Evolutionary conservation across 2,329 filamentous ascomycete genomes (phyloP), one percentile per base, ranked within the genome.

Genomic region (Zasmidium citrigriseum): DNA sequence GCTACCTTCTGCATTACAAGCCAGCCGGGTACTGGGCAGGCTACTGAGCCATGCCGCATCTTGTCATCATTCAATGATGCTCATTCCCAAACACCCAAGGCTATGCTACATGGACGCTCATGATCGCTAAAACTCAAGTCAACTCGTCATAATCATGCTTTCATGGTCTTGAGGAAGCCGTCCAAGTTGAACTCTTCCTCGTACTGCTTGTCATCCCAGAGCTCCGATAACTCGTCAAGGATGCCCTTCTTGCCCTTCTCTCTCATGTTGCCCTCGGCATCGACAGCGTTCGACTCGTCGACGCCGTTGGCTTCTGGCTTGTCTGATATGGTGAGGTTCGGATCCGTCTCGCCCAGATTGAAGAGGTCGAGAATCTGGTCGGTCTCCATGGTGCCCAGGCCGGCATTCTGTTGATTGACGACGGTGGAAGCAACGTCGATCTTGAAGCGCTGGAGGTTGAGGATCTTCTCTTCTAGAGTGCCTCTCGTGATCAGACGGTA

Each of bases 381-480:
- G 41, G 96, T 99, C 75, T 98, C 93, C 95, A 99, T 99, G 14
- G 92, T 96, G 54, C 84, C 89, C 1, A 99, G 79, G 1, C 95
- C 95, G 1, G 95, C 93, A 68, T 99, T 99, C 78, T 99, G 95
- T 77, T 99, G 95, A 74, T 99, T 99, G 65, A 99, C 96, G 4
- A 99, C 95, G 0, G 96, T 99, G 52, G 90, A 96, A 45, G 95
- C 96, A 20, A 99, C 93, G 75, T 99, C 95, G 70, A 99, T 96
- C 82, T 99, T 99, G 87, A 99, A 99, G 52, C 95, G 89, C 85
- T 99, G 95, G 57, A 99, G 87, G 72, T 83, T 89, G 70, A 99
- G 80, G 71, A 99, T 99, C 85, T 99, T 99, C 81, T 99, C 95
- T 76, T 99, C 95, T 50, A 99, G 79, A 1, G 96, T 99, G 62